A percentile compares a stretch with the other conserved stretches of the same genome.
Evolutionary conservation across 306 rosid genomes (phyloP).

Genomic region (Arachis hypogaea): DNA sequence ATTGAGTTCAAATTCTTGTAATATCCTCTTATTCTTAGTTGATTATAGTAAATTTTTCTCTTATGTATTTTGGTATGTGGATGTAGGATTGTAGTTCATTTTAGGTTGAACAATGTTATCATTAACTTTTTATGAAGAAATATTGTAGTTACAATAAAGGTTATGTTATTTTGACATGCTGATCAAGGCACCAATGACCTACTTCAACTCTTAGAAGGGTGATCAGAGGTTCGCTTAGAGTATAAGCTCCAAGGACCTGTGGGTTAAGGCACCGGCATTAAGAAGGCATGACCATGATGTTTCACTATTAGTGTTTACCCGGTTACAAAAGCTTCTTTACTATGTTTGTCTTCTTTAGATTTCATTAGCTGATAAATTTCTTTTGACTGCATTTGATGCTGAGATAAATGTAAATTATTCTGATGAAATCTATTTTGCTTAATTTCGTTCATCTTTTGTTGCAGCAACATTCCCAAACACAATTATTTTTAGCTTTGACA

Average conservation of each 20-base stretch:
- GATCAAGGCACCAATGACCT: not conserved
- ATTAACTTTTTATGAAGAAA: not conserved
- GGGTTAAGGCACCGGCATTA: too few relatives aligned
- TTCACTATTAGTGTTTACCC: not conserved
- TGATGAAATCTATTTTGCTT: conserved; percentile 28
- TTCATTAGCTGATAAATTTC: not conserved
- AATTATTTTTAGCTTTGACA: conserved; percentile 57
- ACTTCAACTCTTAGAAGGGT: conserved; percentile 10
- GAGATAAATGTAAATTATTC: conserved; percentile 25
- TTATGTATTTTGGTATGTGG: conserved; percentile 13
- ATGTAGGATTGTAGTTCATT: conserved; percentile 12
- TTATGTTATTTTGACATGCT: conserved; percentile 4
- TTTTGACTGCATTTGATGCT: conserved; percentile 19
- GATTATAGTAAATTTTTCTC: conserved; percentile 22
- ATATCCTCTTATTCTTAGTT: conserved; percentile 29
- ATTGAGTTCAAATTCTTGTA: not conserved
- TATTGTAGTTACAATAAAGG: not conserved
- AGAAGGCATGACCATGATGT: conserved; percentile 23
- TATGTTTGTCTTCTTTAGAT: conserved; percentile 10
- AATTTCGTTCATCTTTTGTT: conserved; percentile 41
- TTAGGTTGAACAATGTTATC: not conserved
- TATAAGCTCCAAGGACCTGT: conserved; percentile 1
- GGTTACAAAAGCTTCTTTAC: not conserved
- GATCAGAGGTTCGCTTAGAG: not conserved
- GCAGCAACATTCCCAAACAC: conserved; percentile 58